Evolutionary conservation across 2,329 filamentous ascomycete genomes (phyloP), one percentile per base, ranked within the genome.

Genomic region (Colletotrichum tabaci): DNA sequence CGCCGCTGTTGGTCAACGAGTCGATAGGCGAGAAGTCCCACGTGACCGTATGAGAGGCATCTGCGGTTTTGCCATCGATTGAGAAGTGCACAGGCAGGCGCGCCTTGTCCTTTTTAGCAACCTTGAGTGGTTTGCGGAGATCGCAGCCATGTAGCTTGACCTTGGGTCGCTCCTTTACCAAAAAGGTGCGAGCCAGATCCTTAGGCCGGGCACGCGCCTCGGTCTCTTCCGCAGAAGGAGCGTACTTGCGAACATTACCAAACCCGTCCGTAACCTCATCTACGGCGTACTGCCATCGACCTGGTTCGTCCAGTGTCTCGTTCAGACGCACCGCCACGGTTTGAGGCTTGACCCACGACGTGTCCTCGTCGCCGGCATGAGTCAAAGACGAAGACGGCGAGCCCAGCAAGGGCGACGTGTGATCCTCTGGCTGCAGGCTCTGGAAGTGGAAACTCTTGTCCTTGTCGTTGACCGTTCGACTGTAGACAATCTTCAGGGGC

Each of bases 241-340:
- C 84, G 79, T 98, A 99, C 74, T 91, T 93, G 71, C 95, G 91
- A 47, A 92, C 84, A 77, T 99, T 99, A 57, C 95, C 95, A 75
- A 95, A 93, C 2, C 91, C 96, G 84, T 99, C 96, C 71, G 94
- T 91, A 10, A 99, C 94, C 80, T 98, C 94, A 75, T 98, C 94
- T 64, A 99, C 91, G 1, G 93, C 92, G 79, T 98, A 99, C 72
- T 93, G 87, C 95, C 96, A 98, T 63, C 91, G 88, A 18, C 96
- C 96, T 62, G 92, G 89, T 8, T 87, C 87, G 60, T 90, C 90
- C 83, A 99, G 90, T 6, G 95, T 95, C 81, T 99, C 97, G 78
- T 98, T 98, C 67, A 99, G 84, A 5, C 94, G 91, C 23, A 99
- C 94, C 12, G 88, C 88, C 46, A 99, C 91, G 50, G 85, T 91